phyloP scores from a whole-genome alignment of 2,329 filamentous ascomycete genomes.

The Colletotrichum paranaense region DNA sequence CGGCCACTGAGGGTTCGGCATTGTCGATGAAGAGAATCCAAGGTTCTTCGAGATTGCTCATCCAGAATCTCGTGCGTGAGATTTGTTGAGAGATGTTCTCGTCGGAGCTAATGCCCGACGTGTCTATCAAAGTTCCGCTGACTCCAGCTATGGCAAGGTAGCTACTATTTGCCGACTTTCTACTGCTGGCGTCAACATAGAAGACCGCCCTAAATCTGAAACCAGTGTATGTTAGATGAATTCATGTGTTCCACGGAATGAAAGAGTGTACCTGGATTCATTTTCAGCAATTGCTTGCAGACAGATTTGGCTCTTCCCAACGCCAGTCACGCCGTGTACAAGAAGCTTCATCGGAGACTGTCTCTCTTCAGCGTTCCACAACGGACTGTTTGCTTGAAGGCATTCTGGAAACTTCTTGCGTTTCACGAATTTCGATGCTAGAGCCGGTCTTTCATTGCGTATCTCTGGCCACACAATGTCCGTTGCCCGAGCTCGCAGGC shows the following conservation, averaged over 20 bases:
- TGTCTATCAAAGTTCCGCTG: not conserved
- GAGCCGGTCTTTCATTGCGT: not conserved
- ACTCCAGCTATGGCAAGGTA: not conserved
- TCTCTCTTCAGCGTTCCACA: not conserved
- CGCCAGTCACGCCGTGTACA: not conserved
- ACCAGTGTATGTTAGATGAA: not conserved
- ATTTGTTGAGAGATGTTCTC: not conserved
- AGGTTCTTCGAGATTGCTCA: not conserved
- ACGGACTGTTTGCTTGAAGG: not conserved
- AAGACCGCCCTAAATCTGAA: not conserved
- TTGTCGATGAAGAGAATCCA: not conserved
- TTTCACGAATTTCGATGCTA: not conserved
- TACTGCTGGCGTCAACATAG: not conserved
- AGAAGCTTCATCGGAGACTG: not conserved
- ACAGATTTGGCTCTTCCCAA: conserved; percentile 11
- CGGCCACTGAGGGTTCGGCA: not conserved
- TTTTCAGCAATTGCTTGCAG: not conserved
- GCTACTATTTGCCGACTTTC: not conserved
- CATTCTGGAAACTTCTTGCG: not conserved
- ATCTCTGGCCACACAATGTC: not conserved
- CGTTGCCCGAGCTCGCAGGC: not conserved
- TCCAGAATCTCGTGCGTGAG: not conserved
- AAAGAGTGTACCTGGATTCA: not conserved
- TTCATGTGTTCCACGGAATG: not conserved
- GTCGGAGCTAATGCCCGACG: not conserved